A percentile compares a stretch with the other conserved stretches of the same genome.
Evolutionary conservation across 768 basidiomycete species (phyloP).

Genomic region (Mycena albidolilacea): DNA sequence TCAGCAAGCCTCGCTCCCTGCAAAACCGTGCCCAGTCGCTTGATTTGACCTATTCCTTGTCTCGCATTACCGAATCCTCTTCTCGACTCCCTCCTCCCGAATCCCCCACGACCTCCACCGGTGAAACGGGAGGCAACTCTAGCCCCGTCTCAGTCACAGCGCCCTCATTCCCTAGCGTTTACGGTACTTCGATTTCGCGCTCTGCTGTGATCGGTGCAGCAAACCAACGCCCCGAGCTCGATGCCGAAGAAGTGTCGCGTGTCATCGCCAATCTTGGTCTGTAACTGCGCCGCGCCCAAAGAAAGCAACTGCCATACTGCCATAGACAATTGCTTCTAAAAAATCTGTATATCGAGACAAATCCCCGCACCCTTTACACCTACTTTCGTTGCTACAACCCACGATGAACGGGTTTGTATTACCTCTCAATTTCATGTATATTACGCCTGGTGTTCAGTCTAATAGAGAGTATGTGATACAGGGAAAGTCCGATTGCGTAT

Average conservation of each 20-base stretch:
- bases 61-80: conserved; percentile 81
- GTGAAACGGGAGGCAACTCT: conserved; percentile 82
- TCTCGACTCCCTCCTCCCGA: conserved; percentile 78
- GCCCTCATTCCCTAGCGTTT: conserved; percentile 89
- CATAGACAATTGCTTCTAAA: conserved; percentile 26
- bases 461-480: conserved; percentile 61
- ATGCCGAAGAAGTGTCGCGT: conserved; percentile 82
- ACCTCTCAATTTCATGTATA: conserved; percentile 43
- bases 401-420: conserved; percentile 42
- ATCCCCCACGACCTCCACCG: conserved; percentile 84
- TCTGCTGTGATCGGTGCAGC: conserved; percentile 62
- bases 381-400: conserved; percentile 36
- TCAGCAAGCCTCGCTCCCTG: conserved; percentile 83
- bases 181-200: conserved; percentile 72
- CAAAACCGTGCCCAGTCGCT: conserved; percentile 92
- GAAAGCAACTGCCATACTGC: conserved; percentile 25
- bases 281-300: conserved; percentile 47
- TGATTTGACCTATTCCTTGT: conserved; percentile 87
- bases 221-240: conserved; percentile 60
- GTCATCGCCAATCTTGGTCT: conserved; percentile 85
- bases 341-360: conserved; percentile 36
- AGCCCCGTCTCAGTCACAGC: conserved; percentile 86
- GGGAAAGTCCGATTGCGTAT: conserved; percentile 43
- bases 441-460: conserved; percentile 48
- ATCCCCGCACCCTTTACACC: conserved; percentile 28